Evolutionary conservation across 176 grass and related monocot species (phyloP), one percentile per base, ranked within the genome.

Genomic region (Bonia amplexicaulis): DNA sequence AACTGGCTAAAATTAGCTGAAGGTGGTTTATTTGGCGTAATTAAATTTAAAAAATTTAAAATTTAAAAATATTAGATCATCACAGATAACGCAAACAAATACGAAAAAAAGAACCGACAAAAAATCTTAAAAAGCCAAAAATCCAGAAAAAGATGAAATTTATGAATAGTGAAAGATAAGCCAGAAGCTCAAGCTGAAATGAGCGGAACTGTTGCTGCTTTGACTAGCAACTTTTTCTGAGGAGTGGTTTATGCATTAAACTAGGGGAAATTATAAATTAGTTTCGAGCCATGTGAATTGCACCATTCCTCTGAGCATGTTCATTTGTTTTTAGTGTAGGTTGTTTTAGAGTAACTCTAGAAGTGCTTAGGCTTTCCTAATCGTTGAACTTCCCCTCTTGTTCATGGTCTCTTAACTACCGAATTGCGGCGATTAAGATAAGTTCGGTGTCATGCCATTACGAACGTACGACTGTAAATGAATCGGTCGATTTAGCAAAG

Each of bases 231-330:
- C 60, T 12, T 42, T 7, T n/a, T 27, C n/a, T 8, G 14, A 37
- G 35, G 31, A 27, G 73, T 85, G 64, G 77, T 33, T 70, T 80
- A 61, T 26, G 77, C 57, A 78, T 41, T 86, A 65, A 60, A 25
- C 45, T 37, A 77, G 47, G 22, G 14, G 7, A 68, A 67, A 65
- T n/a, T 62, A 13, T 69, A 58, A 13, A 77, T 71, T 78, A 33
- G 40, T 2, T 66, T 72, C 57, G 80, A 74, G 80, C 74, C 84
- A 90, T 90, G 84, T 90, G 89, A 83, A 51, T 82, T 82, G 16
- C 73, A 81, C 37, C 66, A 19, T 27, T 46, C 51, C 54, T 54
- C 65, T 48, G 70, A 39, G 54, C 65, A 71, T 83, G 74, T 44
- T 70, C 3, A 2, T 7, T 44, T 22, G 19, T 71, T 71, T 82